Base-by-base conservation (phyloP, 331 rosid genomes). In the Malus hybrid region DNA sequence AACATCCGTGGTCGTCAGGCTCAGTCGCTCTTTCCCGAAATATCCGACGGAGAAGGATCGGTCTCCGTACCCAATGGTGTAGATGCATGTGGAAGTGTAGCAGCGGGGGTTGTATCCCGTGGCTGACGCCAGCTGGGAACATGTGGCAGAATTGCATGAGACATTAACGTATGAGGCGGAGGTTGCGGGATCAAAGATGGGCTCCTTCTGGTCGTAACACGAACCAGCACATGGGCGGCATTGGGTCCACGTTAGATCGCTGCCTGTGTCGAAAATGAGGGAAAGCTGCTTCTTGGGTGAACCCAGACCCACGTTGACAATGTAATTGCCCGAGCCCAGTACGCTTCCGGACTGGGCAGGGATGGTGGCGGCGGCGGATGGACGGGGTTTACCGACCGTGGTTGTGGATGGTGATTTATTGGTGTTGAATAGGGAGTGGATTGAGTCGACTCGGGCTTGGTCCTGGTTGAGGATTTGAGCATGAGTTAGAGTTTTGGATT, bases 211-310 rank as follows among this genome's bases (percentile, higher is more conserved):
- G 14, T 68, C n/a, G 75, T 89, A 93, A 79, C 97, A 93, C 2
- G 69, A 80, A 2, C 15, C 8, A 4, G 55, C 77, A 22, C 96
- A 93, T 1, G 98, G 98, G 78, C 77, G 1, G 52, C 98, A 93
- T 42, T 93, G 98, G 62, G 98, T 93, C 97, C 98, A 91, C 26
- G 98, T 83, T 18, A 86, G 63, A 56, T 86, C 89, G 57, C 89
- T 86, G 1, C 89, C 87, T 0, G 89, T 92, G 92, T 93, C 97
- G 30, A 93, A 93, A 10, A 78, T 29, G 5, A 93, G 89, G 0
- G 93, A 89, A 12, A 90, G 64, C 4, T 81, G 85, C 8, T 44
- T 88, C 34, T 85, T 82, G 0, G 98, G 97, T 10, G 88, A 79
- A 0, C 98, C 98, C 6, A 93, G 67, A 0, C 89, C 97, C 11